phyloP scores from a whole-genome alignment of 208 protist genomes.

The Trypanosoma boissoni region DNA sequence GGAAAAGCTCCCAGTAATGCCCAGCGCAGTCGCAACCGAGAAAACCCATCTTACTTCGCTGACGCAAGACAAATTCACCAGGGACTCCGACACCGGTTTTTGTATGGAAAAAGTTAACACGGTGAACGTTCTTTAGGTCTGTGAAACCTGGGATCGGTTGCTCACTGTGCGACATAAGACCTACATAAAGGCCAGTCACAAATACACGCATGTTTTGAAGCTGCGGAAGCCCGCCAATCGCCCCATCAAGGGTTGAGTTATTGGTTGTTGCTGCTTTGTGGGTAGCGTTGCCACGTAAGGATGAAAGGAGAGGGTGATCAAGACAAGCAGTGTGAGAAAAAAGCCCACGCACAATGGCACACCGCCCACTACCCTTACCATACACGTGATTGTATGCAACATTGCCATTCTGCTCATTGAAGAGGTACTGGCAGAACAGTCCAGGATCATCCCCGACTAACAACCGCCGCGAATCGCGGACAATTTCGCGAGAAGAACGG shows the following conservation, averaged over 20 bases:
- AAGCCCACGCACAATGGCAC: slow-evolving; percentile 48
- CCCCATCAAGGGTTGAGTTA: not conserved
- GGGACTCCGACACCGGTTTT: slow-evolving; percentile 15
- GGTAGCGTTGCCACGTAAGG: slow-evolving; percentile 13
- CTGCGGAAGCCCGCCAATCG: slow-evolving; percentile 9
- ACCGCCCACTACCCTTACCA: slow-evolving; percentile 29
- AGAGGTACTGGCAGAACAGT: slow-evolving; percentile 70
- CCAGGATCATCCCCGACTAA: slow-evolving; percentile 71
- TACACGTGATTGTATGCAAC: slow-evolving; percentile 76
- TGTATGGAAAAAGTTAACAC: slow-evolving; percentile 21
- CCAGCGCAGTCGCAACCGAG: slow-evolving; percentile 25
- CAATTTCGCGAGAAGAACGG: slow-evolving; percentile 58
- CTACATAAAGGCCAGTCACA: slow-evolving; percentile 21
- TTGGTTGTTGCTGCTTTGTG: not conserved
- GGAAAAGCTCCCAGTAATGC: slow-evolving; percentile 28
- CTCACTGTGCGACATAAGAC: slow-evolving; percentile 14
- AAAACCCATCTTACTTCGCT: slow-evolving; percentile 25
- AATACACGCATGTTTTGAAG: slow-evolving; percentile 18
- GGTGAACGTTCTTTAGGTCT: slow-evolving; percentile 15
- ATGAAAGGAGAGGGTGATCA: slow-evolving; percentile 40
- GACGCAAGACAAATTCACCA: slow-evolving; percentile 20
- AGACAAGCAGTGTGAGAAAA: slow-evolving; percentile 47
- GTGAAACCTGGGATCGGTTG: slow-evolving; percentile 13
- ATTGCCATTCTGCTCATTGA: slow-evolving; percentile 85
- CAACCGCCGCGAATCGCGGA: slow-evolving; percentile 65